A percentile compares a stretch with the other conserved stretches of the same genome.
These are phyloP conservation scores for Naganishia friedmannii DNA, from an alignment of 768 basidiomycete genomes.

Conservation along the genomic window DNA sequence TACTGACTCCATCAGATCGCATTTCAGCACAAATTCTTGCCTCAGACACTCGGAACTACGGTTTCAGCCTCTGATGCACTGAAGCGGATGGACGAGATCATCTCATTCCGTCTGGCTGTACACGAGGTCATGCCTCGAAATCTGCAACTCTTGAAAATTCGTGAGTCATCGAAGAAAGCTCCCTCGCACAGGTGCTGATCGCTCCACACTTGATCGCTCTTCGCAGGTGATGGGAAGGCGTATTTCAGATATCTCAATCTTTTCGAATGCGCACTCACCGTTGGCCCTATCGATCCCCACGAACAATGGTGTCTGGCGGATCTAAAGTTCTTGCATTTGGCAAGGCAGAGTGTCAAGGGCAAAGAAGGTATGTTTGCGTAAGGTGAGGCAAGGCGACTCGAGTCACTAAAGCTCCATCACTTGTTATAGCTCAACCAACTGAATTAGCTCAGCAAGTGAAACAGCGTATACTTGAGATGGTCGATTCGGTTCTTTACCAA, in stretches of 20 bases:
- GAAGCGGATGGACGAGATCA: conserved; percentile 21
- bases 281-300: conserved; percentile 15
- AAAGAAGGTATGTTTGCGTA: conserved; percentile 11
- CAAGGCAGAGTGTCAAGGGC: conserved; percentile 22
- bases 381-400: too few relatives aligned
- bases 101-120: conserved; percentile 19
- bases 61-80: conserved; percentile 5
- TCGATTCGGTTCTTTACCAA: conserved; percentile 11
- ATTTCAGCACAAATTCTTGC: conserved; percentile 18
- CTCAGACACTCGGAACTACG: neutral
- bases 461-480: conserved; percentile 19
- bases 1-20: neutral
- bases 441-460: conserved; percentile 9
- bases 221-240: conserved; percentile 24
- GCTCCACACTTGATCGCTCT: too few relatives aligned
- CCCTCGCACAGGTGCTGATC: neutral
- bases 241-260: conserved; percentile 20
- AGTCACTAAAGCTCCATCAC: neutral
- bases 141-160: conserved; percentile 17
- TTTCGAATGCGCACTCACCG: conserved; percentile 25
- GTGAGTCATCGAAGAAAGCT: neutral
- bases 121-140: conserved; percentile 9
- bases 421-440: conserved; percentile 1
- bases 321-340: conserved; percentile 22
- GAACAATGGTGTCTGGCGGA: conserved; percentile 26